Percentiles rank a stretch among this genome's conserved stretches.
Evolutionary conservation across 768 basidiomycete species (phyloP).

Genomic region (Epithele typhae): DNA sequence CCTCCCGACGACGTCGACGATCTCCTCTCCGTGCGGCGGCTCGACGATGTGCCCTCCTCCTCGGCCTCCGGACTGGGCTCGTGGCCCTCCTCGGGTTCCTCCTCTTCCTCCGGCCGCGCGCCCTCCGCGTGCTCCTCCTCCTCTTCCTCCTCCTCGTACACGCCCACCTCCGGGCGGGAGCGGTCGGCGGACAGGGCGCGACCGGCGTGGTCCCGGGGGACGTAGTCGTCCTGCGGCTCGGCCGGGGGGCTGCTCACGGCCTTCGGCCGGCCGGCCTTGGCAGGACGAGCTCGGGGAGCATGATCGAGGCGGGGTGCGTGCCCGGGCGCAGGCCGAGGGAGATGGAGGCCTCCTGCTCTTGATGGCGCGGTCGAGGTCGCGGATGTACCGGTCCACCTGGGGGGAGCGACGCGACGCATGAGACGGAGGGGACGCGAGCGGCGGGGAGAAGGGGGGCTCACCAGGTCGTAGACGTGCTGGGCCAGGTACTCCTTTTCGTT

Average conservation of each 20-base stretch:
- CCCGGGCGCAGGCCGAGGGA: slow-evolving; percentile 49
- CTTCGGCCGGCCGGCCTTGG: too few species aligned
- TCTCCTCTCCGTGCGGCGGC: slow-evolving; percentile 3
- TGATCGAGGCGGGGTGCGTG: slow-evolving; percentile 49
- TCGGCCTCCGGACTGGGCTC: too few species aligned
- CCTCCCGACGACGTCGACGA: slow-evolving; percentile 24
- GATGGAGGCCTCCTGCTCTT: slow-evolving; percentile 53
- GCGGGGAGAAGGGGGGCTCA: slow-evolving; percentile 28
- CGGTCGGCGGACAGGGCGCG: too few species aligned
- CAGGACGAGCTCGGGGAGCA: slow-evolving; percentile 59
- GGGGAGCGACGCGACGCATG: not conserved
- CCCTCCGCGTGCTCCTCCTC: not conserved
- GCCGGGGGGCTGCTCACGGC: slow-evolving; percentile 25
- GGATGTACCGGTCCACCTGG: slow-evolving; percentile 77
- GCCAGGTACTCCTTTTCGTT: slow-evolving; percentile 81
- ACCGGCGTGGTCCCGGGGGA: too few species aligned
- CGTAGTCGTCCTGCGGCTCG: not conserved
- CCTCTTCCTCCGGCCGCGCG: too few species aligned
- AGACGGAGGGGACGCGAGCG: not conserved
- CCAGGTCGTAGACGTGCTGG: slow-evolving; percentile 64
- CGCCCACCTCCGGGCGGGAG: too few species aligned
- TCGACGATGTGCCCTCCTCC: slow-evolving; percentile 18
- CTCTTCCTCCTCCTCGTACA: not conserved
- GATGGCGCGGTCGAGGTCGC: slow-evolving; percentile 72
- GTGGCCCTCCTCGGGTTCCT: too few species aligned